Percentiles rank a stretch among this genome's conserved stretches.
Evolutionary conservation across 768 basidiomycete genomes (phyloP).

Genomic region (Amanita pallidorosea): DNA sequence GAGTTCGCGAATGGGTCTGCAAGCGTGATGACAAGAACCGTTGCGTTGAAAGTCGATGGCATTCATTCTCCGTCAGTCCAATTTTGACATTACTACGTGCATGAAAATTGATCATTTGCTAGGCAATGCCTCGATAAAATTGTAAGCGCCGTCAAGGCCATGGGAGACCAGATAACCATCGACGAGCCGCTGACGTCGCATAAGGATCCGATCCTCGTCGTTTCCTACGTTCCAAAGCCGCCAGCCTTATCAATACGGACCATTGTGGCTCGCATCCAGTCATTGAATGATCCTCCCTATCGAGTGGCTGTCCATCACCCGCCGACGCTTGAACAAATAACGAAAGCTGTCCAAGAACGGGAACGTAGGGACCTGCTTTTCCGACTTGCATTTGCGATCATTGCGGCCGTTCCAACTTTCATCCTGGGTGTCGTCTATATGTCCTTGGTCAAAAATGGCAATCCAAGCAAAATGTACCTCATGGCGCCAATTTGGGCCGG

Average conservation of each 20-base stretch:
- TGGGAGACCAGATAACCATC: constrained; percentile 25
- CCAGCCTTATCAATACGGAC: constrained; percentile 57
- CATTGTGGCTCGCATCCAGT: constrained; percentile 38
- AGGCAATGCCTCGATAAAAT: constrained; percentile 41
- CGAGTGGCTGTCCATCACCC: constrained; percentile 34
- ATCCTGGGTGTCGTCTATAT: constrained; percentile 71
- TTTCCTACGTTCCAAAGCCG: constrained; percentile 40
- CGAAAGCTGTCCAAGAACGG: constrained; percentile 42
- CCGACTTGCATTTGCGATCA: constrained; percentile 45
- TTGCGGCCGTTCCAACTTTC: constrained; percentile 71
- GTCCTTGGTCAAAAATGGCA: constrained; percentile 43
- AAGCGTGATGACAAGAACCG: constrained; percentile 11
- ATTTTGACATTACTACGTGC: neutral
- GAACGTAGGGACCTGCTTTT: constrained; percentile 44
- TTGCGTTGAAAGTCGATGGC: constrained; percentile 54
- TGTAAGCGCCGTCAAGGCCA: constrained; percentile 24
- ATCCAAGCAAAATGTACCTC: constrained; percentile 36
- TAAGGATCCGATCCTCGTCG: constrained; percentile 33
- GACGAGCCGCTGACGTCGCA: constrained; percentile 26
- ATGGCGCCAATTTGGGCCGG: constrained; percentile 55
- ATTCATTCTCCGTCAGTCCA: constrained; percentile 49
- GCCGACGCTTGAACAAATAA: constrained; percentile 49
- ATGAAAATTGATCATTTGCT: constrained; percentile 3
- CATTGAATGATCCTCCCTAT: constrained; percentile 31
- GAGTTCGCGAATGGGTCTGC: constrained; percentile 6